phyloP scores from a whole-genome alignment of 495 filamentous ascomycete species.

The Penicillium manginii region DNA sequence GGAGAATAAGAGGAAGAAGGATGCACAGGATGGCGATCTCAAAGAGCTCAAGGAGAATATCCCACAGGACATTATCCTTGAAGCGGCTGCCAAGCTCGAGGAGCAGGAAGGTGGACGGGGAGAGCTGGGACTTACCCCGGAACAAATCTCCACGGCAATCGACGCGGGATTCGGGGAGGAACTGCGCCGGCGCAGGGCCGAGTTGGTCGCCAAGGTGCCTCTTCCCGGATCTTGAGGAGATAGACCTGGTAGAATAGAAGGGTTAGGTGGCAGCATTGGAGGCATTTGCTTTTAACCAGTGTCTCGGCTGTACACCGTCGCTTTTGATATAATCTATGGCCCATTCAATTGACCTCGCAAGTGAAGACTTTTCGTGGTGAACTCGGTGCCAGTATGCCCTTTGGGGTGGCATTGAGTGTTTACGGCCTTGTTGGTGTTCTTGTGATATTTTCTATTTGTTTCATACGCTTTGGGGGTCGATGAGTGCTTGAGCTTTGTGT shows the following conservation, averaged over 20 bases:
- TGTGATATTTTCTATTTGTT: not conserved
- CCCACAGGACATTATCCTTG: conserved; percentile 38
- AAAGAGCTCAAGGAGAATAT: conserved; percentile 33
- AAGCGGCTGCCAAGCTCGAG: conserved; percentile 41
- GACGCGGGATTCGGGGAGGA: conserved; percentile 31
- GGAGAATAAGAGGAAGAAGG: conserved; percentile 24
- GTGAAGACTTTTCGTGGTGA: not conserved
- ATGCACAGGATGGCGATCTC: not conserved
- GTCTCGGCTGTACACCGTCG: not conserved
- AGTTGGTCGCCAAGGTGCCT: conserved; percentile 1
- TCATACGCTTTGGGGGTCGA: not conserved
- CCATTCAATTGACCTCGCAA: not conserved
- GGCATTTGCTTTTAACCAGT: not conserved
- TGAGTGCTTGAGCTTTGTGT: conserved; percentile 1
- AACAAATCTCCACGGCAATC: conserved; percentile 32
- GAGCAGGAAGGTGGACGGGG: conserved; percentile 39
- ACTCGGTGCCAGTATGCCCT: not conserved
- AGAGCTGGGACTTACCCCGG: conserved; percentile 24
- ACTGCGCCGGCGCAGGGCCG: conserved; percentile 28
- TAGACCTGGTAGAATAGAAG: not conserved
- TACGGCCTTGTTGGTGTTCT: not conserved
- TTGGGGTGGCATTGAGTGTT: not conserved
- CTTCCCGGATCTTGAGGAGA: not conserved
- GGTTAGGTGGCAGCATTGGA: too few relatives aligned
- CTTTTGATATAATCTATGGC: not conserved